phyloP scores from a whole-genome alignment of 305 asterid genomes.

The Caryopteris hybrid region DNA sequence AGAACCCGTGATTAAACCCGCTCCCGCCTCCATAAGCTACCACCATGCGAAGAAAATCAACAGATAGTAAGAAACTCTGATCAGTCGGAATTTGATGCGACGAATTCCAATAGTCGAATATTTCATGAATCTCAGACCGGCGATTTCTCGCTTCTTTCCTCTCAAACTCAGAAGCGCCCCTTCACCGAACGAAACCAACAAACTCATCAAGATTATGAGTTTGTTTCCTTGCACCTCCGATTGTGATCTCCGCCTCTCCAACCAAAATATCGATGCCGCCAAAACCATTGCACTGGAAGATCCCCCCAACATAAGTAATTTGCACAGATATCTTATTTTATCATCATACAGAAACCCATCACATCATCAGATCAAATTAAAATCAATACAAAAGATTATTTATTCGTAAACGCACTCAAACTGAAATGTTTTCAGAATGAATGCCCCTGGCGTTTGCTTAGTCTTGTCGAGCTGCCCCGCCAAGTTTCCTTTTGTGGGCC shows the following conservation, averaged over 20 bases:
- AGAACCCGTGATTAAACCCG: constrained; percentile 2
- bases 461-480: neutral
- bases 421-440: neutral
- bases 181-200: neutral
- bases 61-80: neutral
- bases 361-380: neutral
- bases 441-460: neutral
- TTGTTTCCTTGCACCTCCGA: neutral
- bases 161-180: neutral
- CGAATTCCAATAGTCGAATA: neutral
- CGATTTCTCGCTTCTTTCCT: neutral
- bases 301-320: constrained; percentile 2
- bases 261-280: neutral
- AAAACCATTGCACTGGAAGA: neutral
- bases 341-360: neutral
- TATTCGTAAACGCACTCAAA: too few relatives aligned
- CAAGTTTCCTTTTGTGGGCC: neutral
- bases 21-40: constrained; percentile 9
- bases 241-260: neutral
- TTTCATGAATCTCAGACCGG: neutral
- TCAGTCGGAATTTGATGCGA: neutral
- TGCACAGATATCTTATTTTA: neutral
- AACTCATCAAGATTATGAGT: neutral
- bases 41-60: neutral
- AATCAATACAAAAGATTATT: too few relatives aligned